Conservation (phyloP, 2,329 filamentous ascomycete species). For the Helotiales sp. region DNA sequence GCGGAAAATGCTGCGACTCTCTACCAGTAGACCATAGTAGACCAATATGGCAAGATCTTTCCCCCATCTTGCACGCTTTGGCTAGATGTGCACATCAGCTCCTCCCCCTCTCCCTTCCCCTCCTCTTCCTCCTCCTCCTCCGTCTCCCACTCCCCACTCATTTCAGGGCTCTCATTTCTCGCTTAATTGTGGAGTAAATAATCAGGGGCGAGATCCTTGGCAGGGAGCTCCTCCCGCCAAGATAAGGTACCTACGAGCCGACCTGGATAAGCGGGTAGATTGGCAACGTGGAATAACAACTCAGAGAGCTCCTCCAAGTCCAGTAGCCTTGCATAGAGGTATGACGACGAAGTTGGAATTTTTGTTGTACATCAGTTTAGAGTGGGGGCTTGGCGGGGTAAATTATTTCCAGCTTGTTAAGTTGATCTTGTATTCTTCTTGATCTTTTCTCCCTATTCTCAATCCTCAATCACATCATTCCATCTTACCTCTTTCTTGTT, state of each 20-base stretch:
- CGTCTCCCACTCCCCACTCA: neutral
- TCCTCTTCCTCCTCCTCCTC: neutral
- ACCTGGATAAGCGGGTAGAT: neutral
- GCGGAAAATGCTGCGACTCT: neutral
- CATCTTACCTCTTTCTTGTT: neutral
- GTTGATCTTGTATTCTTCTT: neutral
- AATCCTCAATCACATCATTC: neutral
- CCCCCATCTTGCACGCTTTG: neutral
- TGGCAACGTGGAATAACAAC: neutral
- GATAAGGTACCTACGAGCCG: neutral
- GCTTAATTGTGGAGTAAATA: neutral
- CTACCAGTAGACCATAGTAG: neutral
- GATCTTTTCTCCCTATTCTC: neutral
- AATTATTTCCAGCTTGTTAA: neutral
- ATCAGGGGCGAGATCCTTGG: neutral
- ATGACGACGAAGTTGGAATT: neutral
- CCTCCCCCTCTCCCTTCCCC: neutral
- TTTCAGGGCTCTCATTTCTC: constrained; percentile 17
- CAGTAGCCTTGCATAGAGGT: neutral
- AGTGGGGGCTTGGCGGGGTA: neutral
- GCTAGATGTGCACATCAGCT: neutral
- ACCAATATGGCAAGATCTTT: neutral
- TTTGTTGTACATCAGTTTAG: neutral
- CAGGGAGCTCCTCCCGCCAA: neutral
- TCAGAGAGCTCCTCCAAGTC: neutral